phyloP scores from a whole-genome alignment of 2,329 filamentous ascomycete genomes.

The Xylaria sp. region DNA sequence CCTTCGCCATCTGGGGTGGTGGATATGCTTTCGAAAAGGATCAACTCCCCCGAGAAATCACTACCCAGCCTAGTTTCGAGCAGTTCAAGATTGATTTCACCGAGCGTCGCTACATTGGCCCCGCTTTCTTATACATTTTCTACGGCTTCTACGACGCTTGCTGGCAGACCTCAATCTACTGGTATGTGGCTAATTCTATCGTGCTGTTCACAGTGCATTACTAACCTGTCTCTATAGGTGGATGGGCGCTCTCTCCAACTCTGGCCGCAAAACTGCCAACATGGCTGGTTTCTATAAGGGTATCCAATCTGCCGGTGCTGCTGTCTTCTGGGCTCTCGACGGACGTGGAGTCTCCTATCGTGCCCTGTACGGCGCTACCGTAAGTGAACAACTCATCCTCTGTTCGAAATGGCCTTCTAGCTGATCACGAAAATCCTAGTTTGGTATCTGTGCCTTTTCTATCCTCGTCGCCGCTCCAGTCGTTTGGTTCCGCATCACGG shows the following conservation, averaged over 20 bases:
- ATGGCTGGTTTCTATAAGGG: constrained; percentile 89
- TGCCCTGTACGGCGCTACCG: constrained; percentile 72
- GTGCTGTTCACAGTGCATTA: constrained; percentile 69
- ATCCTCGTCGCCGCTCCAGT: constrained; percentile 82
- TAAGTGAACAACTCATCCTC: constrained; percentile 44
- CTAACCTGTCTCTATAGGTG: constrained; percentile 63
- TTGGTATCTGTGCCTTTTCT: constrained; percentile 59
- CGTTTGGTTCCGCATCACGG: constrained; percentile 81
- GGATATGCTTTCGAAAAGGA: constrained; percentile 75
- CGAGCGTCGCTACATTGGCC: constrained; percentile 69
- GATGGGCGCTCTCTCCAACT: constrained; percentile 95
- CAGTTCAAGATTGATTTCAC: constrained; percentile 62
- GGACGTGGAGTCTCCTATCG: constrained; percentile 70
- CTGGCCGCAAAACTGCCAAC: constrained; percentile 89
- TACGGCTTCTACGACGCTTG: constrained; percentile 71
- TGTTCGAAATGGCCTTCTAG: background rate
- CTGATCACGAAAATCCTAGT: constrained; percentile 27
- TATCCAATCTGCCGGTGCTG: constrained; percentile 87
- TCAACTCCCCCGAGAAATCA: constrained; percentile 58
- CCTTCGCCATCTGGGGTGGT: constrained; percentile 77
- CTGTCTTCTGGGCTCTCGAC: constrained; percentile 79
- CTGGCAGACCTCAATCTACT: constrained; percentile 93
- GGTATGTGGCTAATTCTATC: constrained; percentile 76
- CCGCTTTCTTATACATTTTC: constrained; percentile 76
- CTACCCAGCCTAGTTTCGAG: constrained; percentile 32